phyloP scores from a whole-genome alignment of 768 basidiomycete species.

The Antrodiella citrinella region DNA sequence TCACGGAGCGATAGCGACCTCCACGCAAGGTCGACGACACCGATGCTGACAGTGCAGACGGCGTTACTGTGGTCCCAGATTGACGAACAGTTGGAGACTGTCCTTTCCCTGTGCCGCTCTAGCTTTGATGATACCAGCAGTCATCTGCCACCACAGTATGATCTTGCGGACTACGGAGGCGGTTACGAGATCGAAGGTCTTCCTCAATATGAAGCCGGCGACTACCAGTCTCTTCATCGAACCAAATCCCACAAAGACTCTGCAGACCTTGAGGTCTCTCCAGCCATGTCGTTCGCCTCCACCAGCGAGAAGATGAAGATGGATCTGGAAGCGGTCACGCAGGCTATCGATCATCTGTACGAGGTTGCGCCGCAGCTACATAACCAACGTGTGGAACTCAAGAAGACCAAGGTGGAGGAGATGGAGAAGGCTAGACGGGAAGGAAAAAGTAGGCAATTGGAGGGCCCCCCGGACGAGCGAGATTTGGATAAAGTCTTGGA shows the following conservation, averaged over 20 bases:
- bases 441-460: conserved; percentile 37
- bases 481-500: conserved; percentile 62
- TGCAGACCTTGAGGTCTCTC: background rate
- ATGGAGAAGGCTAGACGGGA: conserved; percentile 56
- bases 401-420: conserved; percentile 58
- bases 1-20: conserved; percentile 26
- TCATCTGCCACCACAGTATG: conserved; percentile 23
- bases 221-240: background rate
- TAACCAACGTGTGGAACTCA: conserved; percentile 90
- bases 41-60: conserved; percentile 45
- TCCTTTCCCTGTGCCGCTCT: conserved; percentile 55
- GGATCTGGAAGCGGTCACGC: conserved; percentile 79
- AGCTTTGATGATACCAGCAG: conserved; percentile 7
- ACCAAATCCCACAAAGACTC: background rate
- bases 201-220: conserved; percentile 21
- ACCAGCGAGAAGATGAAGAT: conserved; percentile 72
- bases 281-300: conserved; percentile 7
- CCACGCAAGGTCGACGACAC: conserved; percentile 30
- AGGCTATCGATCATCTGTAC: conserved; percentile 87
- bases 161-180: conserved; percentile 16
- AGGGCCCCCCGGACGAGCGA: conserved; percentile 33
- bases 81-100: conserved; percentile 63
- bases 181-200: conserved; percentile 17
- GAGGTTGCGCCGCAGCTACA: conserved; percentile 79
- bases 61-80: conserved; percentile 70